phyloP scores from a whole-genome alignment of 768 basidiomycete genomes.

The Lanmaoa pseudosensibilis region DNA sequence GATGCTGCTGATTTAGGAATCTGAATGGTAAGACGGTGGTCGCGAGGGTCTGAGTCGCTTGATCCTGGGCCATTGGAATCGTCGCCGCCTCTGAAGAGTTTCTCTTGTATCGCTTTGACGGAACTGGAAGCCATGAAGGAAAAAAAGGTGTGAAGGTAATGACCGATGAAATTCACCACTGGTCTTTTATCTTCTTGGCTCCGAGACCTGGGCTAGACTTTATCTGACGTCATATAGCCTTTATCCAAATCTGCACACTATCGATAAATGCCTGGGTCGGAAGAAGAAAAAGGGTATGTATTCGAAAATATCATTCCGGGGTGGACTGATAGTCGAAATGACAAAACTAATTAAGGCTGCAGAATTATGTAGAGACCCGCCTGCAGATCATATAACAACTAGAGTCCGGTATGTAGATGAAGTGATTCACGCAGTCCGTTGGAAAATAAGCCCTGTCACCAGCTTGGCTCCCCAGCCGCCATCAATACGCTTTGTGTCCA shows the following conservation, averaged over 20 bases:
- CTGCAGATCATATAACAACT: slow-evolving; percentile 30
- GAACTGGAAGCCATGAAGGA: slow-evolving; percentile 43
- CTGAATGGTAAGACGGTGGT: slow-evolving; percentile 57
- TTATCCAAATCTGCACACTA: slow-evolving; percentile 9
- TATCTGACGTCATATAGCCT: slow-evolving; percentile 24
- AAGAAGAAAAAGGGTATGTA: slow-evolving; percentile 23
- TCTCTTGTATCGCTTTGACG: slow-evolving; percentile 69
- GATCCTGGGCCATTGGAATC: slow-evolving; percentile 20
- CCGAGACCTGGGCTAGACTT: slow-evolving; percentile 1
- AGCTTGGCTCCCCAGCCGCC: slow-evolving; percentile 56
- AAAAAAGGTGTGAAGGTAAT: slow-evolving; percentile 4
- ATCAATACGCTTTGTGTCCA: slow-evolving; percentile 75
- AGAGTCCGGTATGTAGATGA: slow-evolving; percentile 20
- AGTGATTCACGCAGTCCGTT: slow-evolving; percentile 8
- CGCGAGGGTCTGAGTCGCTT: slow-evolving; percentile 29
- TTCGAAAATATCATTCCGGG: slow-evolving; percentile 16
- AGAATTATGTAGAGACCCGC: slow-evolving; percentile 28
- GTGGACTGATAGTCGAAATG: slow-evolving; percentile 10
- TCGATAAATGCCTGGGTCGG: background rate
- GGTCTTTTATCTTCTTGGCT: slow-evolving; percentile 8
- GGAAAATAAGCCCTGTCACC: slow-evolving; percentile 23
- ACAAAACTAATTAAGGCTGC: slow-evolving; percentile 19
- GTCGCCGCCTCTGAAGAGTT: slow-evolving; percentile 57
- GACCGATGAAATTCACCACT: background rate
- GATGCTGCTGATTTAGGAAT: slow-evolving; percentile 56